Evolutionary conservation across 768 basidiomycete genomes (phyloP).

Genomic region (Hirschioporus abietinus): DNA sequence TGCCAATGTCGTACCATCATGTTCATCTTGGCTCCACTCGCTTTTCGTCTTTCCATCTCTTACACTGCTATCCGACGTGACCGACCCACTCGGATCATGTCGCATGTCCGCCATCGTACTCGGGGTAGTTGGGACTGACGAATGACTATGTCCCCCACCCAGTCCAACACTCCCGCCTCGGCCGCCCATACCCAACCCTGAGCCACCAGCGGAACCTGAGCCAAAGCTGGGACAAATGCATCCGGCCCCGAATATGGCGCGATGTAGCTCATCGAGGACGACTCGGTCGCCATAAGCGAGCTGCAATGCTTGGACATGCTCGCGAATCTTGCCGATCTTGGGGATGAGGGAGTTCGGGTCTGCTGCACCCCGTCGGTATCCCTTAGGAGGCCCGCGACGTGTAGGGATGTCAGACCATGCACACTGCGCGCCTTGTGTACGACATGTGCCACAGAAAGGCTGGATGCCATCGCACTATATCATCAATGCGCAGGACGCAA

Average conservation of each 20-base stretch:
- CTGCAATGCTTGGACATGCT: slow-evolving; percentile 3
- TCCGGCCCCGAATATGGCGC: neutral
- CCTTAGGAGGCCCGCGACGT: slow-evolving; percentile 1
- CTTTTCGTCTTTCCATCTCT: neutral
- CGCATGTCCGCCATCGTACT: neutral
- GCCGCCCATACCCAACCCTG: neutral
- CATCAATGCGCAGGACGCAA: neutral
- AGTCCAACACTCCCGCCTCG: neutral
- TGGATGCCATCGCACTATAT: slow-evolving; percentile 1
- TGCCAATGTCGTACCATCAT: neutral
- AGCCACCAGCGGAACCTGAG: neutral
- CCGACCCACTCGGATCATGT: neutral
- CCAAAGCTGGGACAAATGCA: neutral
- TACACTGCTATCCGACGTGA: neutral
- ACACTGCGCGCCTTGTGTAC: neutral
- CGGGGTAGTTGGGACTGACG: neutral
- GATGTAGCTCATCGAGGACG: slow-evolving; percentile 2
- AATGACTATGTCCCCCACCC: neutral
- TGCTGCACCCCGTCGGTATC: neutral
- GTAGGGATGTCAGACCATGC: slow-evolving; percentile 3
- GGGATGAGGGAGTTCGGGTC: slow-evolving; percentile 4
- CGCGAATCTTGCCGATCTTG: slow-evolving; percentile 4
- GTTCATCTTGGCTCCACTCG: neutral
- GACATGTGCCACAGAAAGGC: slow-evolving; percentile 3
- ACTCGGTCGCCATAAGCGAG: slow-evolving; percentile 2